These are phyloP conservation scores for Primulina huaijiensis DNA, from an alignment of 257 asterid species.

Conservation along the genomic window DNA sequence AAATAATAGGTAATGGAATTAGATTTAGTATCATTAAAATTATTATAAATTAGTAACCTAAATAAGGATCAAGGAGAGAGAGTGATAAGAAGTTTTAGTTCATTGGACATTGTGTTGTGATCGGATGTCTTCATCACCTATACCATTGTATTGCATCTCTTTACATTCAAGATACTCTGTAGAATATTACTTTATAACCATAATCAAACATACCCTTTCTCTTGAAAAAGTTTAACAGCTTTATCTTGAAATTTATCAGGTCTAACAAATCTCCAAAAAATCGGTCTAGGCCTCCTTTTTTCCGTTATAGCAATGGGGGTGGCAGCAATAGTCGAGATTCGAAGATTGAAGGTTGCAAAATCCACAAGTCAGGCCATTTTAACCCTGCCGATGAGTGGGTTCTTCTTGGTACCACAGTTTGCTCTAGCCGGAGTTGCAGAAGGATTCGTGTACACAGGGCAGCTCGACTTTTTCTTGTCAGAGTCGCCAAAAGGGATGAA, in stretches of 20 bases:
- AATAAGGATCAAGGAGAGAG: too few species aligned
- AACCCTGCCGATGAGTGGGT: constrained; percentile 21
- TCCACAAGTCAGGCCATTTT: neutral
- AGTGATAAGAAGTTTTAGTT: too few species aligned
- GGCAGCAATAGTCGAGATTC: constrained; percentile 22
- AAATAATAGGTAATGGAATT: too few species aligned
- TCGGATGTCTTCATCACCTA: too few species aligned
- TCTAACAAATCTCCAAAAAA: constrained; percentile 27
- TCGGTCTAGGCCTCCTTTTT: constrained; percentile 23
- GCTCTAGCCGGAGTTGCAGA: constrained; percentile 27
- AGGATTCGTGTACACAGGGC: constrained; percentile 30
- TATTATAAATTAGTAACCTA: too few species aligned
- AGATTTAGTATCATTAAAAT: neutral
- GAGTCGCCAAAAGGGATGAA: constrained; percentile 35
- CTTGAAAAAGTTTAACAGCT: neutral
- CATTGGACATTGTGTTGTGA: too few species aligned
- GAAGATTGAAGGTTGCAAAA: constrained; percentile 20
- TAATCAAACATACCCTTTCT: neutral
- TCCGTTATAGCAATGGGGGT: constrained; percentile 19
- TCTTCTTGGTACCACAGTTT: constrained; percentile 27
- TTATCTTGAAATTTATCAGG: constrained; percentile 14
- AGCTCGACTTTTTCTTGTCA: constrained; percentile 31
- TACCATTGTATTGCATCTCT: neutral
- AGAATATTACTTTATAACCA: too few species aligned
- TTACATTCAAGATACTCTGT: neutral